Evolutionary conservation across 768 basidiomycete species (phyloP), one percentile per base, ranked within the genome.

Genomic region (Dioszegia aurantiaca): DNA sequence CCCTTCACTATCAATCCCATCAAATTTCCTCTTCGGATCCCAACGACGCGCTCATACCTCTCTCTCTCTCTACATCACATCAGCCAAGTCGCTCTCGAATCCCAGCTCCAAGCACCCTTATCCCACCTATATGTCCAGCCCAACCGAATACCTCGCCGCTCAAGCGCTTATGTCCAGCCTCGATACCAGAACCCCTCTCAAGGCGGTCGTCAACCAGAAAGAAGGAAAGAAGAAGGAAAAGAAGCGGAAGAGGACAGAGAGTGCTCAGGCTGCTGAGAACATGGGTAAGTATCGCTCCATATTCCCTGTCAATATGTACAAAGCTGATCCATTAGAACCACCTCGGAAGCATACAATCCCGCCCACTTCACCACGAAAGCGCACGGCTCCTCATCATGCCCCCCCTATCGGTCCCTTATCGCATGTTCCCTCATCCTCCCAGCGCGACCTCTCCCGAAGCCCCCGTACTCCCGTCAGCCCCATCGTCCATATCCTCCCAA

Each of bases 151-250:
- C n/a, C n/a, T n/a, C n/a, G n/a, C n/a, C n/a, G n/a, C n/a, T n/a
- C n/a, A n/a, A n/a, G n/a, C n/a, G n/a, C n/a, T n/a, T n/a, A n/a
- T n/a, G n/a, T n/a, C n/a, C n/a, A n/a, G n/a, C n/a, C n/a, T n/a
- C n/a, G n/a, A n/a, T n/a, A n/a, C n/a, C n/a, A n/a, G n/a, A n/a
- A n/a, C n/a, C n/a, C n/a, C n/a, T 33, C 33, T 33, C 33, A 14
- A 5, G 10, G 11, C 6, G 10, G 19, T 37, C 37, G 19, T 36
- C 48, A 4, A 19, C 2, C 48, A 49, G 11, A 19, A 23, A 24
- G 31, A 21, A 37, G 23, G 17, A 28, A 49, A 49, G 48, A 49
- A 49, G 48, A 30, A 49, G 31, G n/a, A 49, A 8, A 33, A 30
- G 48, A 49, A 49, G 48, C 26, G 48, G 31, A 47, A 44, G 43